Base-by-base conservation (phyloP, 2,329 filamentous ascomycete genomes). In the Calcarisporium arbuscula region DNA sequence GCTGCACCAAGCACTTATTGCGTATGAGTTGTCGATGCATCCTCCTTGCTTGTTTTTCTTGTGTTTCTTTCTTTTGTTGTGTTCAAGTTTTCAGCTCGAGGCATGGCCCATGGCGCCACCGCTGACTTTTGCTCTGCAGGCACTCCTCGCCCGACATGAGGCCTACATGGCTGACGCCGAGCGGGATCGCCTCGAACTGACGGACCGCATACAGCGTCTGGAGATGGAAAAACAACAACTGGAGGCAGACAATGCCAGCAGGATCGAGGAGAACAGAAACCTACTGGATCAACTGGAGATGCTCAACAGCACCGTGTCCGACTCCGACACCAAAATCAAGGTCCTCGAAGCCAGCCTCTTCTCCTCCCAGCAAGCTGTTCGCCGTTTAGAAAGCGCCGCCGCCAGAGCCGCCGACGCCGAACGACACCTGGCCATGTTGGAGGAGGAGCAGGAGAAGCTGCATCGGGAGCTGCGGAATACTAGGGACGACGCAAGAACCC, bases 81-180 rank as follows among this genome's bases (percentile, higher is more conserved):
- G n/a, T n/a, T n/a, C n/a, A n/a, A n/a, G n/a, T n/a, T n/a, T n/a
- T n/a, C n/a, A n/a, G n/a, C n/a, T n/a, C n/a, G n/a, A n/a, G n/a
- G n/a, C n/a, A n/a, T 20, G 21, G 27, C 34, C 38, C 28, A 47
- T 49, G 41, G 43, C 53, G 40, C 67, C 70, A 46, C 72, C 72
- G 65, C 83, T 94, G 63, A 94, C 79, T 34, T 84, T 77, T 62
- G 67, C 74, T 35, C 61, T 82, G 39, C 80, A 96, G 92, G 88
- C 88, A 40, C 72, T 98, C 37, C 77, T 98, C 27, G 79, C 83
- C 45, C 83, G 90, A 51, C 89, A 98, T 74, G 89, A 96, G 68
- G 80, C 85, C 40, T 95, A 94, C 62, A 90, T 95, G 72, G 82
- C 82, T 48, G 87, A 95, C 58, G 87, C 89, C 40, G 88, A 95